These are phyloP conservation scores for Glycyrrhiza uralensis DNA, from an alignment of 306 rosid species.

Conservation along the genomic window DNA sequence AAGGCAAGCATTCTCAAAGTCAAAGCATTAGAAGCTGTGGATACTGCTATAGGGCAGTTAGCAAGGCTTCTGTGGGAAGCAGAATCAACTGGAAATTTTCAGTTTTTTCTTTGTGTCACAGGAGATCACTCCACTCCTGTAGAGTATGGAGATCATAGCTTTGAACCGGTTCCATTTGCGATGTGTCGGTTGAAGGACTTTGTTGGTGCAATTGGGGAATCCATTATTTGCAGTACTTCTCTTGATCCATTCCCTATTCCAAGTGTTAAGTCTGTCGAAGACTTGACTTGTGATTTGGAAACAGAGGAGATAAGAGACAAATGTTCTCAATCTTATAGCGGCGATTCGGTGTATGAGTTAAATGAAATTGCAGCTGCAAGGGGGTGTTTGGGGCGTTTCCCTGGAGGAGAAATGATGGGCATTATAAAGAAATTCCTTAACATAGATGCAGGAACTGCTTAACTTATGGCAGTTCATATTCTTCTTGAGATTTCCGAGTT, in stretches of 20 bases:
- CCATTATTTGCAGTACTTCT: constrained; percentile 39
- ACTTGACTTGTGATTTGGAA: constrained; percentile 32
- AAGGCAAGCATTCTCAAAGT: constrained; percentile 81
- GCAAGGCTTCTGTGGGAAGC: constrained; percentile 88
- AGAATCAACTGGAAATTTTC: constrained; percentile 60
- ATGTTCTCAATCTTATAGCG: constrained; percentile 39
- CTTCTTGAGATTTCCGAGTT: constrained; percentile 1
- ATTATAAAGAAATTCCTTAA: constrained; percentile 60
- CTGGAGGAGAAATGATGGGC: constrained; percentile 98
- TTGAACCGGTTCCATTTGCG: constrained; percentile 85
- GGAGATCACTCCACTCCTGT: constrained; percentile 98
- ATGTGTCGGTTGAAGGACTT: constrained; percentile 74
- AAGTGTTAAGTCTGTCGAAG: constrained; percentile 47
- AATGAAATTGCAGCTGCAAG: constrained; percentile 74
- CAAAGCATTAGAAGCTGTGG: constrained; percentile 85
- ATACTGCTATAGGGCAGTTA: constrained; percentile 76
- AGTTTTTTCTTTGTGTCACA: constrained; percentile 72
- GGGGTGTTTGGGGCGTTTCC: constrained; percentile 91
- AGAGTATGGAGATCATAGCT: constrained; percentile 98
- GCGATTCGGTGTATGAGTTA: constrained; percentile 73
- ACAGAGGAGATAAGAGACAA: constrained; percentile 33
- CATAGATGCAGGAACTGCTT: constrained; percentile 34
- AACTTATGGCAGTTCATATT: neutral
- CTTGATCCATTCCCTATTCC: constrained; percentile 88
- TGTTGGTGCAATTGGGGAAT: constrained; percentile 62